A percentile compares a stretch with the other conserved stretches of the same genome.
Evolutionary conservation across 768 basidiomycete species (phyloP).

Genomic region (Hemileccinum impolitum): DNA sequence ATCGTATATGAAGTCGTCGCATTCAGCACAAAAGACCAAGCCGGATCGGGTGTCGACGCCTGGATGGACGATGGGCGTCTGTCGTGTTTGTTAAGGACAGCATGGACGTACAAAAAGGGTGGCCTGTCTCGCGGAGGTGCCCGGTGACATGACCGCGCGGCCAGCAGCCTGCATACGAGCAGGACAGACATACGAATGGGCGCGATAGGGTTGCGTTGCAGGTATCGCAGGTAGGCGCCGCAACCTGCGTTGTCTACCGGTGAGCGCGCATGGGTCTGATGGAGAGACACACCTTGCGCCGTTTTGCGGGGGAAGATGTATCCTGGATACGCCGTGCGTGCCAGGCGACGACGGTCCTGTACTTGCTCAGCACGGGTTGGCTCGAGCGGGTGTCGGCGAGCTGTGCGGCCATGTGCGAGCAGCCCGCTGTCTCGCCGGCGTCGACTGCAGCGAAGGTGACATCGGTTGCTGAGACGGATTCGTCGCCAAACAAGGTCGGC

Average conservation of each 20-base stretch:
- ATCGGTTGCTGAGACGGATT: constrained; percentile 11
- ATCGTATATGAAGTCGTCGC: constrained; percentile 74
- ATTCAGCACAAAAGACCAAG: constrained; percentile 67
- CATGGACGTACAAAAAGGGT: constrained; percentile 60
- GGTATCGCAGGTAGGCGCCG: constrained; percentile 60
- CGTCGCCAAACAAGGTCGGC: constrained; percentile 30
- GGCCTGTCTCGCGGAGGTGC: constrained; percentile 57
- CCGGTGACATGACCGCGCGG: constrained; percentile 47
- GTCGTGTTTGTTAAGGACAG: background rate
- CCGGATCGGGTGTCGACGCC: constrained; percentile 75
- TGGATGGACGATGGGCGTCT: no score
- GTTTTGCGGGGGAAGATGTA: constrained; percentile 51
- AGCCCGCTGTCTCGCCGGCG: constrained; percentile 10
- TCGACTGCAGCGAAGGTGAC: constrained; percentile 11
- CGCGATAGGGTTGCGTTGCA: constrained; percentile 56
- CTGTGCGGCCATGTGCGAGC: constrained; percentile 41
- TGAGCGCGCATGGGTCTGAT: background rate
- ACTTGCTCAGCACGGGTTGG: constrained; percentile 42
- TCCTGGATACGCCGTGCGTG: constrained; percentile 44
- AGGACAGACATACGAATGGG: constrained; percentile 74
- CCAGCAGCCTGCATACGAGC: constrained; percentile 72
- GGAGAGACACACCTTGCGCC: constrained; percentile 55
- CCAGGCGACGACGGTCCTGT: constrained; percentile 55
- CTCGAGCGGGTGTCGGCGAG: constrained; percentile 34
- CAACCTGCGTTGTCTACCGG: constrained; percentile 33